Evolutionary conservation across 2,329 filamentous ascomycete species (phyloP), one percentile per base, ranked within the genome.

Genomic region (Fusarium fujikuroi): DNA sequence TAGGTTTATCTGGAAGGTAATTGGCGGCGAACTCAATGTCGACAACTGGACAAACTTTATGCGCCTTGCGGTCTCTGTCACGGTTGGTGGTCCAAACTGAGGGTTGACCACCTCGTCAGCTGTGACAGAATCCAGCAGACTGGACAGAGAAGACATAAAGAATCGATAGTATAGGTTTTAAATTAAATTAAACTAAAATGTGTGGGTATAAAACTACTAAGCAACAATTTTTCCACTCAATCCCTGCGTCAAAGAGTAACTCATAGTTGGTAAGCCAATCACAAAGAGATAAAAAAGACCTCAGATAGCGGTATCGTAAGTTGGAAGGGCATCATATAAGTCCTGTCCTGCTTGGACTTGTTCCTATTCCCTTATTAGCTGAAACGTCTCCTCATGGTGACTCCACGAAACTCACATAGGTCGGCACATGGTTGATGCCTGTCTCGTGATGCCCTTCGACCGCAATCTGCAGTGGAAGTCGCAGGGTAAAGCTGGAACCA

Each of bases 311-410:
- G 52, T 53, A 23, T 74, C 57, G 1, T 74, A 74, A 7, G 67
- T 67, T 0, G 71, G 71, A 4, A 74, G 58, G 0, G 52, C 58
- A 9, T 74, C 63, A 9, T 68, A 66, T 2, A 65, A 19, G 10
- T 72, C 63, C 18, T 72, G 62, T 9, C 60, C 58, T 1, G 63
- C 46, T 5, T 74, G 67, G 5, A 74, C 58, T 4, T 73, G 71
- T 21, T 73, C 62, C 71, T 73, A 12, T 7, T 18, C 1, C 0
- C 0, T 1, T 3, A 2, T 73, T 19, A 74, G 63, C 8, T 18
- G 19, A 9, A 0, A 4, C 0, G 1, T 8, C 2, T 14, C 5
- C 1, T 4, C 0, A 18, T 1, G 1, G 2, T 5, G 4, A 18
- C 15, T 23, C 0, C 2, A 1, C 5, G 5, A 2, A 5, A 73